phyloP scores from a whole-genome alignment of 139 green algal genomes.

The Tetraselmis striata region DNA sequence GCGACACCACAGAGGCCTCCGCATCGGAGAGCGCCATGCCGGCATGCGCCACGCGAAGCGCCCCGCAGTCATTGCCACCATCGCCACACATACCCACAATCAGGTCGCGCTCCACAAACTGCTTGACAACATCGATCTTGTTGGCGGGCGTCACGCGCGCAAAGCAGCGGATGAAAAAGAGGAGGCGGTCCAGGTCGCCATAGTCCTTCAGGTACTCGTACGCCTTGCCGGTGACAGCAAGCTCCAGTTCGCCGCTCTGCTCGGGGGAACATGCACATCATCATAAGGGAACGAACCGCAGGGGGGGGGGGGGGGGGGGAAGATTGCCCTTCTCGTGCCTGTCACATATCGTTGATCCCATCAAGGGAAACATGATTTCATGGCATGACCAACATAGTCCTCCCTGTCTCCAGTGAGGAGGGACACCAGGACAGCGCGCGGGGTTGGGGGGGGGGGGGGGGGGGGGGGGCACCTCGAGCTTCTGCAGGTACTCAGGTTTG shows the following conservation, averaged over 20 bases:
- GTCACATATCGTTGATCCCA: no score
- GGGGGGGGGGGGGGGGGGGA: no score
- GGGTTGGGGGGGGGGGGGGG: no score
- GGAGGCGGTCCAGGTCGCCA: constrained; percentile 7
- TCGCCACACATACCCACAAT: constrained; percentile 20
- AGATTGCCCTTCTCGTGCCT: no score
- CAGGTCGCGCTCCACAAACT: constrained; percentile 1
- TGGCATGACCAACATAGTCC: no score
- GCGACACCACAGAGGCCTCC: constrained; percentile 11
- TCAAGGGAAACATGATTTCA: no score
- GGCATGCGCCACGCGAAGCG: constrained; percentile 8
- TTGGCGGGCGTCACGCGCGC: constrained; percentile 7
- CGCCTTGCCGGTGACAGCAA: constrained; percentile 11
- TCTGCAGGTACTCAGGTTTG: not conserved
- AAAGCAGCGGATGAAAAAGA: constrained; percentile 13
- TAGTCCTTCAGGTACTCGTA: constrained; percentile 8
- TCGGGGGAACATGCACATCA: no score
- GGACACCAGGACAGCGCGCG: no score
- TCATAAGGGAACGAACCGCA: no score
- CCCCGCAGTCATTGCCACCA: constrained; percentile 20
- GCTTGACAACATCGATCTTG: constrained; percentile 13
- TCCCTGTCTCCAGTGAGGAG: no score
- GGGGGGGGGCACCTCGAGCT: not conserved
- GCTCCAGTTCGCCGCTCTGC: not conserved
- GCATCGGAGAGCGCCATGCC: constrained; percentile 13